These are phyloP conservation scores for Lasiosphaeria ovina DNA, from an alignment of 495 filamentous ascomycete genomes.

Conservation along the genomic window DNA sequence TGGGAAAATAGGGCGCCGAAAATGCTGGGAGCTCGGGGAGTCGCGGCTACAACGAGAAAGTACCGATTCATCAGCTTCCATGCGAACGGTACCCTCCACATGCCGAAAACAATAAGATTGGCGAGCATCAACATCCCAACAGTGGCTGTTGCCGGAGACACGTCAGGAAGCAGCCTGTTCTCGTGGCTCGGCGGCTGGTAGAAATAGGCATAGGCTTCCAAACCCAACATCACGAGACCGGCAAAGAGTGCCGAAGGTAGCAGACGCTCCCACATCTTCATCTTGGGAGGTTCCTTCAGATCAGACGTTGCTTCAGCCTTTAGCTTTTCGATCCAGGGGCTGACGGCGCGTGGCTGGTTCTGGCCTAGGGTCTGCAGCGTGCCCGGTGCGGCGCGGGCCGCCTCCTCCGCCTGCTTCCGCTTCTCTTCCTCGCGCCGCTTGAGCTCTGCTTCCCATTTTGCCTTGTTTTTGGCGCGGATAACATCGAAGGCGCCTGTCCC, in stretches of 20 bases:
- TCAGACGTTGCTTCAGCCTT: slow-evolving; percentile 36
- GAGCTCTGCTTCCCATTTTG: slow-evolving; percentile 45
- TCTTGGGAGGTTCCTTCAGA: slow-evolving; percentile 47
- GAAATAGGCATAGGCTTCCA: slow-evolving; percentile 52
- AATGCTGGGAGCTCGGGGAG: slow-evolving; percentile 62
- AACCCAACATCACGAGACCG: slow-evolving; percentile 48
- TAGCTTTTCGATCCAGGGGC: slow-evolving; percentile 38
- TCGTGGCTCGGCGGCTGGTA: slow-evolving; percentile 62
- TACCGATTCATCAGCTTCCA: slow-evolving; percentile 78
- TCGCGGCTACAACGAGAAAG: slow-evolving; percentile 69
- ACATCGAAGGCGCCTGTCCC: slow-evolving; percentile 48
- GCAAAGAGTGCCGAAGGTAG: slow-evolving; percentile 62
- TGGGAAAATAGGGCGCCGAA: slow-evolving; percentile 80
- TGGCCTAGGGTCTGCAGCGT: slow-evolving; percentile 47
- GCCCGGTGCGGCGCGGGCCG: slow-evolving; percentile 42
- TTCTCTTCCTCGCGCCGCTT: slow-evolving; percentile 51
- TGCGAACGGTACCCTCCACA: slow-evolving; percentile 67
- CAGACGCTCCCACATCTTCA: slow-evolving; percentile 57
- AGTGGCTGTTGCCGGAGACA: slow-evolving; percentile 79
- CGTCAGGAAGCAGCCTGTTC: slow-evolving; percentile 65
- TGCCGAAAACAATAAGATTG: slow-evolving; percentile 60
- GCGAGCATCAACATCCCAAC: slow-evolving; percentile 60
- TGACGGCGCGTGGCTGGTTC: slow-evolving; percentile 29
- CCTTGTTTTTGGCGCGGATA: slow-evolving; percentile 46
- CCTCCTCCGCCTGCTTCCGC: slow-evolving; percentile 50